Percentiles rank a stretch among this genome's conserved stretches.
Conservation (phyloP, 129 eudicot species). For the Escallonia rubra region DNA sequence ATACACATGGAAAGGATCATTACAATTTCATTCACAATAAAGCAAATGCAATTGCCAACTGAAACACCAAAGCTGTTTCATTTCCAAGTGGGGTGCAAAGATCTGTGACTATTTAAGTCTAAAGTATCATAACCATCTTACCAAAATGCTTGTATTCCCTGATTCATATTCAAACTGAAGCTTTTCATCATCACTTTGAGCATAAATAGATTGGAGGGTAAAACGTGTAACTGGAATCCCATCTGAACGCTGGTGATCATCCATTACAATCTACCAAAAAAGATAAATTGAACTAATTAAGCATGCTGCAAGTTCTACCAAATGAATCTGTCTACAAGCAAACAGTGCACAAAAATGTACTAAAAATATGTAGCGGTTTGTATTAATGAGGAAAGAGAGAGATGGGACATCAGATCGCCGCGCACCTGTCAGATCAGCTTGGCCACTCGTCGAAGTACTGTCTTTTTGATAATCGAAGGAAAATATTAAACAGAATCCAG, state of each 20-base stretch:
- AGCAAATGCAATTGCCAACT: background rate
- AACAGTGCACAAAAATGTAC: background rate
- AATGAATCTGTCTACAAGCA: background rate
- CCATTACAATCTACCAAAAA: slow-evolving; percentile 84
- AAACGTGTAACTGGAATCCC: slow-evolving; percentile 89
- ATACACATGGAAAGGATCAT: background rate
- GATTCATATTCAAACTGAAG: slow-evolving; percentile 94
- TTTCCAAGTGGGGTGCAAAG: no score
- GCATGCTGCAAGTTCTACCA: background rate
- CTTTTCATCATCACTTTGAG: slow-evolving; percentile 92
- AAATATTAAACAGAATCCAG: no score
- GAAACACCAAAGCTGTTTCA: slow-evolving; percentile 15
- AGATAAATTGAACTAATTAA: background rate
- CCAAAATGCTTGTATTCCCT: slow-evolving; percentile 89
- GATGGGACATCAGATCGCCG: no score
- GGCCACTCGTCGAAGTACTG: no score
- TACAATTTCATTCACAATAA: background rate
- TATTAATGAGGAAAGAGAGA: background rate
- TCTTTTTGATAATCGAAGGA: no score
- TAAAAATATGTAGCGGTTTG: no score
- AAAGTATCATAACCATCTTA: slow-evolving; percentile 27
- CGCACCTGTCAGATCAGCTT: no score
- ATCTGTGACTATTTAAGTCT: background rate
- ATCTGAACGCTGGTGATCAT: slow-evolving; percentile 90
- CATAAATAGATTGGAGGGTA: slow-evolving; percentile 88